Evolutionary conservation across 1,284 basidiomycete genomes (phyloP), one percentile per base, ranked within the genome.

Genomic region (Moesziomyces sp.): DNA sequence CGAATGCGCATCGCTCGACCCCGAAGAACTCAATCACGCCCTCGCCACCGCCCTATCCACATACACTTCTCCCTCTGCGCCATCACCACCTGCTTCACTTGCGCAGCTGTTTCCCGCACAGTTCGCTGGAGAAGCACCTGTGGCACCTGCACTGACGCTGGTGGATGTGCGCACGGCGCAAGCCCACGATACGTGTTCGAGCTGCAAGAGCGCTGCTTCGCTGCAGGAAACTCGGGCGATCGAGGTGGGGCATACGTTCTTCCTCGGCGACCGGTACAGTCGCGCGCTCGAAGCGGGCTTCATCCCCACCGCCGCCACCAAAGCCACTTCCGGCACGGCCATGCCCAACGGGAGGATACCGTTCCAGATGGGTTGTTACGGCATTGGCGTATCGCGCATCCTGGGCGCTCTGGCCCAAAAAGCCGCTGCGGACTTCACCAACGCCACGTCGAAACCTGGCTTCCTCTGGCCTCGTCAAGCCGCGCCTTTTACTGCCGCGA

Each of bases 341-440:
- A 58, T 70, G 46, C 0, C n/a, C 1, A 71, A 73, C 16, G 74
- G 63, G 1, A 46, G 64, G 23, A 45, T 65, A 13, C 78, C 80
- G 2, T 77, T 84, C 50, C 80, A 85, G 53, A 85, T 85, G 85
- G 85, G 85, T 0, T 85, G 85, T 54, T 85, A 84, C 42, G 85
- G 85, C 13, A 83, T 85, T 13, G 85, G 85, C 9, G 78, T 85
- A 2, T 81, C 82, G 18, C 68, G 85, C 1, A 77, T 85, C 10
- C 43, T 85, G 3, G 84, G 84, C 21, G 78, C 81, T 0, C 58
- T 85, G 10, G 85, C 84, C 0, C 82, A 80, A 18, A 60, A 52
- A 5, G 67, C 74, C 3, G 26, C 40, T 10, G 30, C 18, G 3
- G 48, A 60, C 11, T 74, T 71, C 19, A 10, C 18, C 8, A 7